Base-by-base conservation (phyloP, 805 yeast genomes). In the Pichia nakasei region DNA sequence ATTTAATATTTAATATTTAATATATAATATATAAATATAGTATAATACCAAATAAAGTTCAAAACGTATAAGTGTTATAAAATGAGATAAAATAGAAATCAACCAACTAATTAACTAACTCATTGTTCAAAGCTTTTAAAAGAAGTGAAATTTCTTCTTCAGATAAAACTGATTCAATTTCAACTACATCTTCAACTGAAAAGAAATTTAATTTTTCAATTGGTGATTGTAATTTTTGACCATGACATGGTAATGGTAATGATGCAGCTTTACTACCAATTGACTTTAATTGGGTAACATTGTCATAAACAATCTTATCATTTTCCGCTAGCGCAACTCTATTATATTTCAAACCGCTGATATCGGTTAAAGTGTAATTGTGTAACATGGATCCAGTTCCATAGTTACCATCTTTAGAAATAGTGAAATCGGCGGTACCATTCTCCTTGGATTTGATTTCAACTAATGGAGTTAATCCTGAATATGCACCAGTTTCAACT, bases 321-420 rank as follows among this genome's bases (percentile, higher is more conserved):
- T 64, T 62, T 11, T 46, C 57, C 9, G 64, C 64, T 7, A 58
- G 42, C 1, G 65, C 66, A 35, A 56, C 58, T 48, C 70, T 53
- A 9, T 52, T 48, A 49, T 58, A 65, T 7, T 41, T 22, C 34
- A 35, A 29, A 11, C 51, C 47, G 26, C 61, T 60, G 3, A 55
- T 48, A 19, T 55, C 45, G 15, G 48, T 42, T 37, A 57, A 41
- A 20, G 58, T 55, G 49, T 71, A 47, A 47, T 59, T 42, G 64
- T 69, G 52, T 52, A 61, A 55, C 29, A 63, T 51, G 3, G 53
- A 42, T 8, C 76, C 78, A n/a, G 51, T 48, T 1, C 79, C 80
- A 47, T 63, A 58, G 49, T 73, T 73, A 3, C 77, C 77, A 9
- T 45, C 37, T n/a, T 70, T 70, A 7, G 73, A 60, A 3, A 73